Percentiles rank a stretch among this genome's conserved stretches.
Conservation (phyloP, 768 basidiomycete genomes). For the Cystobasidium ongulense region DNA sequence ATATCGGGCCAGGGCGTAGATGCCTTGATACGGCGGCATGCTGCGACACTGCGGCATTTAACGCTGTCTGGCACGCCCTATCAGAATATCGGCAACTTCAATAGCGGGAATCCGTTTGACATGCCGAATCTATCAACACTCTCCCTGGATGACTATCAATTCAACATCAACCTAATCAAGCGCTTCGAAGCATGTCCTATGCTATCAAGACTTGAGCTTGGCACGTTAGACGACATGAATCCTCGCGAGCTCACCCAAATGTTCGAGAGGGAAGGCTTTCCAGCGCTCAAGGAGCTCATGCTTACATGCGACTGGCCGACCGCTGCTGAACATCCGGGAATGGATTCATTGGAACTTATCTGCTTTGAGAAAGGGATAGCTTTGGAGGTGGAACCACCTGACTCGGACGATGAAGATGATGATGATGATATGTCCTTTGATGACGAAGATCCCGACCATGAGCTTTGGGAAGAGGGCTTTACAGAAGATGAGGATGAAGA, state of each 20-base stretch:
- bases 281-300: slow-evolving; percentile 11
- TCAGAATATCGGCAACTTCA: background rate
- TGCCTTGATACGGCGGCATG: background rate
- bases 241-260: background rate
- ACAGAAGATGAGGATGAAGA: slow-evolving; percentile 12
- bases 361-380: slow-evolving; percentile 20
- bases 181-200: slow-evolving; percentile 9
- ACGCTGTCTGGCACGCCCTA: background rate
- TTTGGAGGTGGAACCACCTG: background rate
- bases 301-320: slow-evolving; percentile 10
- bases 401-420: slow-evolving; percentile 21
- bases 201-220: background rate
- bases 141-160: background rate
- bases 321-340: background rate
- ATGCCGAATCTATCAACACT: background rate
- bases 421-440: background rate
- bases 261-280: slow-evolving; percentile 2
- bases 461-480: background rate
- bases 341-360: slow-evolving; percentile 6
- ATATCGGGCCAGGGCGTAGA: slow-evolving; percentile 7
- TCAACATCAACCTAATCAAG: background rate
- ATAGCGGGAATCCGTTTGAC: background rate
- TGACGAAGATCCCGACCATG: background rate
- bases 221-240: background rate
- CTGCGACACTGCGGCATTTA: background rate